These are phyloP conservation scores for Fusarium tupiense DNA, from an alignment of 2,329 filamentous ascomycete genomes.

Conservation along the genomic window DNA sequence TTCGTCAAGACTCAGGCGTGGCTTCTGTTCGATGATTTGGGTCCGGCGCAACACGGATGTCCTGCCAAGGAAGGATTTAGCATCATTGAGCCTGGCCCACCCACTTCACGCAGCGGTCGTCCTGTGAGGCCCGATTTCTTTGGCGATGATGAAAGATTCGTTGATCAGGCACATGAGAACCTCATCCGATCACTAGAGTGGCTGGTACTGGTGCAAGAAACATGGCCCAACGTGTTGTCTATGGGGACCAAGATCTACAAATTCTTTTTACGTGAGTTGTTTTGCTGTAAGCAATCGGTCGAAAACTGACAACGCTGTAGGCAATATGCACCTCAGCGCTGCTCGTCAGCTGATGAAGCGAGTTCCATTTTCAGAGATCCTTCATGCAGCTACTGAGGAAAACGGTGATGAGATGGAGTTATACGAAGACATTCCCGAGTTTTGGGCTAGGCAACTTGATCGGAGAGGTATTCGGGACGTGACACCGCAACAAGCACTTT, in stretches of 20 bases:
- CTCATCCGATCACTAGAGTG: slow-evolving; percentile 86
- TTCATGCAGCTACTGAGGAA: slow-evolving; percentile 53
- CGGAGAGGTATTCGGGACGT: slow-evolving; percentile 49
- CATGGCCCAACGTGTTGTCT: slow-evolving; percentile 76
- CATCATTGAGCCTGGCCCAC: slow-evolving; percentile 57
- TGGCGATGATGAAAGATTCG: slow-evolving; percentile 64
- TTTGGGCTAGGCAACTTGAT: slow-evolving; percentile 52
- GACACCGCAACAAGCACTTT: slow-evolving; percentile 56
- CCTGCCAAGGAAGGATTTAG: slow-evolving; percentile 59
- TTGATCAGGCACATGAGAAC: slow-evolving; percentile 71
- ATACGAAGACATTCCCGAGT: slow-evolving; percentile 52
- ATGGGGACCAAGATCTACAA: slow-evolving; percentile 80
- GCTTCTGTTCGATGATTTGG: slow-evolving; percentile 61
- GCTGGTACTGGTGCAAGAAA: slow-evolving; percentile 78
- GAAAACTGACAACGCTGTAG: slow-evolving; percentile 46
- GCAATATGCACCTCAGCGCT: slow-evolving; percentile 61
- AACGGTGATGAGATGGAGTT: slow-evolving; percentile 50
- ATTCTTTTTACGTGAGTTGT: slow-evolving; percentile 79
- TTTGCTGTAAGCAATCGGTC: not conserved
- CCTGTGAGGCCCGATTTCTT: slow-evolving; percentile 78
- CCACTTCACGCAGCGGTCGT: slow-evolving; percentile 59
- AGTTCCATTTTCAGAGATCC: slow-evolving; percentile 60
- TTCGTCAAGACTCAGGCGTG: slow-evolving; percentile 77
- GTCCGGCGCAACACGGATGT: slow-evolving; percentile 44
- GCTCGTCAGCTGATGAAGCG: slow-evolving; percentile 63